These are phyloP conservation scores for Arthrobotrys sphaeroides DNA, from an alignment of 2,329 filamentous ascomycete genomes.

Conservation along the genomic window DNA sequence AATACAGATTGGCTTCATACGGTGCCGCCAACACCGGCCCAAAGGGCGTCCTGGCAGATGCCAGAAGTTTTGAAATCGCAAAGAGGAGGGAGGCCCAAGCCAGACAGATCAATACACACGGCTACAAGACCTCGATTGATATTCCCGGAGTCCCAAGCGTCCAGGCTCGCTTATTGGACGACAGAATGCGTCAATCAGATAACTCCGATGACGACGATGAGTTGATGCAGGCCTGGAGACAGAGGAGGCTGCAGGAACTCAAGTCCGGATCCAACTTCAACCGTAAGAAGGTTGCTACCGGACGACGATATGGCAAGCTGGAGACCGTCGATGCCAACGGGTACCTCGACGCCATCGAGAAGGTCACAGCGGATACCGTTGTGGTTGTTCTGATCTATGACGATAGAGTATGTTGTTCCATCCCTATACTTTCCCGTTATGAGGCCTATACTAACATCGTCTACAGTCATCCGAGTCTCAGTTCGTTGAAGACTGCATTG, in stretches of 20 bases:
- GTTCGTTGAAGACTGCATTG: conserved; percentile 80
- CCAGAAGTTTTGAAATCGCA: conserved; percentile 77
- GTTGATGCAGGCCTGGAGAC: conserved; percentile 87
- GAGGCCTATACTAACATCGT: conserved; percentile 55
- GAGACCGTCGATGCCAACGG: conserved; percentile 87
- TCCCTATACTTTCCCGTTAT: conserved; percentile 52
- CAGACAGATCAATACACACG: conserved; percentile 20
- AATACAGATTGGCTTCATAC: conserved; percentile 50
- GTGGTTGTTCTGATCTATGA: conserved; percentile 96
- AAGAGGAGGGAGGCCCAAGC: conserved; percentile 59
- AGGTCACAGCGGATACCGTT: conserved; percentile 78
- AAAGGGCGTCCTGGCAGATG: conserved; percentile 86
- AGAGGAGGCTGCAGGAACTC: conserved; percentile 80
- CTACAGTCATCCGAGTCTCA: conserved; percentile 78
- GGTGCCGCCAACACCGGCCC: conserved; percentile 66
- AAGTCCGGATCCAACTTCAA: conserved; percentile 71
- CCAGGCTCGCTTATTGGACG: conserved; percentile 45
- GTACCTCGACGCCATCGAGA: conserved; percentile 96
- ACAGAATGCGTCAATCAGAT: conserved; percentile 54
- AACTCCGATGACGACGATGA: conserved; percentile 76
- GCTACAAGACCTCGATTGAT: conserved; percentile 31
- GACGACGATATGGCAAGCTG: conserved; percentile 79
- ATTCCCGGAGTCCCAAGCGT: conserved; percentile 13
- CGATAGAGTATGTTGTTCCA: conserved; percentile 72
- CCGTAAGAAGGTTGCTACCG: conserved; percentile 78